Evolutionary conservation across 371 early-diverging fungal genomes (phyloP).

Genomic region (Blakeslea trispora): DNA sequence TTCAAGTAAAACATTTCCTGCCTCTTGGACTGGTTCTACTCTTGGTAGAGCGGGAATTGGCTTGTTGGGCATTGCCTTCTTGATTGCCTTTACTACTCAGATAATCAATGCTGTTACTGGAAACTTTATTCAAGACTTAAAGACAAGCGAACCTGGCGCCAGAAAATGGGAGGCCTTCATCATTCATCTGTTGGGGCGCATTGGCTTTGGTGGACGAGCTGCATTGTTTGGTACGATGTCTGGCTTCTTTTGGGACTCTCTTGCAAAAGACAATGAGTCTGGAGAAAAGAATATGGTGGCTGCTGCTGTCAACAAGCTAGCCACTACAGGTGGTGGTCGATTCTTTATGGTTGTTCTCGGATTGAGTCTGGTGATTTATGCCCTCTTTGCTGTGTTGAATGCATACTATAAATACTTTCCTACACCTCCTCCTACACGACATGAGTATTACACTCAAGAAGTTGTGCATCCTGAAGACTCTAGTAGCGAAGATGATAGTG

Average conservation of each 20-base stretch:
- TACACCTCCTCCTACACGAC: constrained; percentile 45
- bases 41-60: constrained; percentile 45
- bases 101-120: constrained; percentile 44
- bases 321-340: constrained; percentile 33
- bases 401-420: constrained; percentile 51
- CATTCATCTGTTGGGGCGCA: constrained; percentile 37
- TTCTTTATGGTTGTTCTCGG: constrained; percentile 46
- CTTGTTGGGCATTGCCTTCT: constrained; percentile 41
- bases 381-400: constrained; percentile 43
- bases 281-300: constrained; percentile 42
- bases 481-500: background rate
- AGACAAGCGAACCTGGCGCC: constrained; percentile 34
- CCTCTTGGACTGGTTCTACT: constrained; percentile 31
- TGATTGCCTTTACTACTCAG: constrained; percentile 50
- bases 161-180: constrained; percentile 36
- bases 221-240: constrained; percentile 46
- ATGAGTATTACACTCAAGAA: constrained; percentile 27
- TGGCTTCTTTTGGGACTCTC: constrained; percentile 50
- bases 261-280: constrained; percentile 35
- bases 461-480: constrained; percentile 11
- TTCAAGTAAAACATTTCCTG: constrained; percentile 46
- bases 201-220: constrained; percentile 47
- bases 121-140: constrained; percentile 41
- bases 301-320: constrained; percentile 39
- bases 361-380: constrained; percentile 42